These are phyloP conservation scores for Themeda triandra DNA, from an alignment of 176 grass and related monocot genomes.

Conservation along the genomic window DNA sequence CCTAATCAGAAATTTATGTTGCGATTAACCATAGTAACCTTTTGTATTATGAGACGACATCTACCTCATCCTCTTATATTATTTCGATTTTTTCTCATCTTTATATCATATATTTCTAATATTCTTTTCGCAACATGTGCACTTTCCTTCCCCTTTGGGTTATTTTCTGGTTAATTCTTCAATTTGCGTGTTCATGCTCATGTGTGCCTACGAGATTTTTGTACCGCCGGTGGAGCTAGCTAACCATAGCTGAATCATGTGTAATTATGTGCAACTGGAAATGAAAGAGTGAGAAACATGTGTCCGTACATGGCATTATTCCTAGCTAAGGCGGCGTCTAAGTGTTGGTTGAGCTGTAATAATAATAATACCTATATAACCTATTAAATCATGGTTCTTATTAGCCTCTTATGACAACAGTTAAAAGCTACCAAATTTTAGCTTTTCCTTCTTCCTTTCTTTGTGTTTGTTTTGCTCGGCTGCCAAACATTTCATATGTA, in stretches of 20 bases:
- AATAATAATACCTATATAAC: neutral
- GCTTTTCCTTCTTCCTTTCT: neutral
- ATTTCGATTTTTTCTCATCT: too few species aligned
- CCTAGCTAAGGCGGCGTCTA: neutral
- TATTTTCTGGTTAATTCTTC: neutral
- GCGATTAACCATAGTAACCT: too few species aligned
- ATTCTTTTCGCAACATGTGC: neutral
- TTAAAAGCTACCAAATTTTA: neutral
- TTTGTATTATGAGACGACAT: too few species aligned
- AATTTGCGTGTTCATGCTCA: neutral
- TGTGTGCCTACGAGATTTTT: neutral
- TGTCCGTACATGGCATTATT: neutral
- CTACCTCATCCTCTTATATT: too few species aligned
- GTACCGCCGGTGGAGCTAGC: neutral
- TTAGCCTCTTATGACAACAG: neutral
- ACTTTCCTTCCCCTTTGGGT: too few species aligned
- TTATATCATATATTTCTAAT: too few species aligned
- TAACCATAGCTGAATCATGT: neutral
- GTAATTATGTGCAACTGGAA: neutral
- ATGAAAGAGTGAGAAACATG: neutral
- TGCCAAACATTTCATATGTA: too few species aligned
- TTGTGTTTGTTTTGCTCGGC: neutral
- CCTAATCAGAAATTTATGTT: too few species aligned
- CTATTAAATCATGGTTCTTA: neutral
- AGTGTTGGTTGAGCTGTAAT: neutral